Base-by-base conservation (phyloP, 495 filamentous ascomycete genomes). In the Usnea hakonensis region DNA sequence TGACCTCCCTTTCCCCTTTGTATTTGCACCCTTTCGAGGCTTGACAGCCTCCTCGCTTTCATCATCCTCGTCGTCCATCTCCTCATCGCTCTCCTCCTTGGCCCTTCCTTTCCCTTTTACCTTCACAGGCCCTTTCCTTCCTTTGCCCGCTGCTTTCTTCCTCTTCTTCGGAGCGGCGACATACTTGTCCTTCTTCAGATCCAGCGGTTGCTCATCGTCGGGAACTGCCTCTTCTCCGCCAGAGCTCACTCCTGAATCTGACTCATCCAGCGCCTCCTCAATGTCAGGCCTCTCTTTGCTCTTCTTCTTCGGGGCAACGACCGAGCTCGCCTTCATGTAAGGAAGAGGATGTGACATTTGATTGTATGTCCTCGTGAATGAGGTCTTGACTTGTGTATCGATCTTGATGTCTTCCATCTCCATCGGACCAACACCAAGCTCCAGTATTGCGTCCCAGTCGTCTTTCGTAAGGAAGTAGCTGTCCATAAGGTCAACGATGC, bases 391-490 rank as follows among this genome's bases (percentile, higher is more conserved):
- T 72, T 90, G 87, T 17, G 88, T 81, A 35, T 94, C 90, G 54
- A 99, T 82, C 33, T 87, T 87, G 68, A 95, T 83, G 2, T 75
- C 75, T 33, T 83, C 83, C 75, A 89, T 81, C 58, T 86, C 81
- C 81, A 93, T 90, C 2, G 85, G 84, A 19, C 94, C 95, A 37
- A 99, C 80, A 14, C 91, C 93, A 14, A 99, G 84, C 73, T 99
- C 94, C 64, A 92, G 76, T 68, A 97, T 89, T 17, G 84, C 87
- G 72, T 99, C 94, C 73, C 87, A 96, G 73, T 99, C 94, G 9
- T 97, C 94, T 60, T 85, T 85, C 0, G 94, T 97, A n/a, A 99
- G 81, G 75, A 87, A 99, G 73, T 99, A 99, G 72, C 86, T 88
- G 69, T 99, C 94, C 94, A 99, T 96, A 48, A 96, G 78, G 36